Base-by-base conservation (phyloP, 169 alveolate genomes). In the Plasmodium reichenowi region DNA sequence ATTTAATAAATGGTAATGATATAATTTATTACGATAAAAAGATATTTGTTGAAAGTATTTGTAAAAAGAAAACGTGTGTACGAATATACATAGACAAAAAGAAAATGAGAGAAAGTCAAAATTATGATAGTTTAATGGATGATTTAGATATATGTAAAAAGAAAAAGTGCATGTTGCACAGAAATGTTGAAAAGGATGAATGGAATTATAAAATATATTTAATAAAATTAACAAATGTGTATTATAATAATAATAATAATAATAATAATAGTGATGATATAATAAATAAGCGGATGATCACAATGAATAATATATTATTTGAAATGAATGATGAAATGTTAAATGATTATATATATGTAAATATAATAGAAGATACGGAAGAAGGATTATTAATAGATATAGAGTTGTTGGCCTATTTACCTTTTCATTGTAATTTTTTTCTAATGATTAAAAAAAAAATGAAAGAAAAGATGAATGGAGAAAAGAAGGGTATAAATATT, bases 381-480 rank as follows among this genome's bases (percentile, higher is more conserved):
- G 12, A 26, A 12, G 50, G 6, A 22, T 70, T 76, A 15, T 74
- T 76, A 3, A 48, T 76, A 9, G 24, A 56, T 26, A 48, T 76
- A 48, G 89, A 76, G 59, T 58, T 76, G 26, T n/a, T 76, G 24
- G 89, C 89, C 1, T n/a, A 63, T 63, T 38, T 76, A 9, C 89
- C 89, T 24, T 76, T 76, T 66, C 89, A 76, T n/a, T 76, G 89
- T 56, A 76, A n/a, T 54, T 76, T 76, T 64, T 68, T 45, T 43
- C 10, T 76, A 13, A 48, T 76, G 64, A 58, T 70, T 26, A 76
- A 76, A 58, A 48, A 48, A 45, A 72, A 22, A 32, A 38, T 17
- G 17, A 10, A 15, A 9, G 56, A 38, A 52, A 10, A 38, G 7
- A 8, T 58, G 1, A 29, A n/a, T 8, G 29, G n/a, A 24, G 20